A percentile compares a stretch with the other conserved stretches of the same genome.
These are phyloP conservation scores for Alternaria infectoria DNA, from an alignment of 2,329 filamentous ascomycete genomes.

Conservation along the genomic window DNA sequence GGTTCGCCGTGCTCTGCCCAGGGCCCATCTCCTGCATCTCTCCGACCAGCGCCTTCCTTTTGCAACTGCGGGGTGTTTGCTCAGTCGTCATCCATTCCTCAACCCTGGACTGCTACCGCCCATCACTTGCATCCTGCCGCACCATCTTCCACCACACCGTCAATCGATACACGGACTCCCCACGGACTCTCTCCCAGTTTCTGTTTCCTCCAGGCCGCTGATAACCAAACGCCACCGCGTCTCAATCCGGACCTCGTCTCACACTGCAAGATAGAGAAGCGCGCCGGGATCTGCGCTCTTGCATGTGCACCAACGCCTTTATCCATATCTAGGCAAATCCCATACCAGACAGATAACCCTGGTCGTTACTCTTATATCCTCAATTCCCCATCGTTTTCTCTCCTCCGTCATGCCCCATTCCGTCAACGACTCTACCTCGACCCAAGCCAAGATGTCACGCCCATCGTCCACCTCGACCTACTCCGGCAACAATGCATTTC, in stretches of 20 bases:
- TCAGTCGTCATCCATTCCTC: background rate
- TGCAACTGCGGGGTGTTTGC: slow-evolving; percentile 1
- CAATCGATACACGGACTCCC: background rate
- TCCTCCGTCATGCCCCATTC: slow-evolving; percentile 45
- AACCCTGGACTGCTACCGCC: background rate
- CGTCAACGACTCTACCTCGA: slow-evolving; percentile 39
- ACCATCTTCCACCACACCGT: slow-evolving; percentile 1
- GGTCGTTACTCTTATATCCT: slow-evolving; percentile 16
- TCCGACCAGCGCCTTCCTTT: background rate
- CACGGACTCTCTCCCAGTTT: slow-evolving; percentile 1
- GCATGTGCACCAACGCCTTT: slow-evolving; percentile 29
- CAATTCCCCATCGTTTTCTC: slow-evolving; percentile 9
- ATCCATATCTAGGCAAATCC: slow-evolving; percentile 37
- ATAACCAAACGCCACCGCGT: slow-evolving; percentile 9
- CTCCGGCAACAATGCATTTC: slow-evolving; percentile 42
- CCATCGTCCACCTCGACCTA: slow-evolving; percentile 45
- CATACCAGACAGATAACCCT: slow-evolving; percentile 29
- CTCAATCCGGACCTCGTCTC: slow-evolving; percentile 12
- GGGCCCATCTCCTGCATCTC: slow-evolving; percentile 1
- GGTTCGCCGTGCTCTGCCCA: slow-evolving; percentile 1
- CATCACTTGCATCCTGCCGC: background rate
- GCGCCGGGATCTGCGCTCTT: slow-evolving; percentile 18
- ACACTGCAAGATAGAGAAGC: slow-evolving; percentile 18
- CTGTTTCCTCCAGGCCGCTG: background rate
- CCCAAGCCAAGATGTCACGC: slow-evolving; percentile 44